These are phyloP conservation scores for Babesia microti DNA, from an alignment of 169 alveolate genomes.

Conservation along the genomic window DNA sequence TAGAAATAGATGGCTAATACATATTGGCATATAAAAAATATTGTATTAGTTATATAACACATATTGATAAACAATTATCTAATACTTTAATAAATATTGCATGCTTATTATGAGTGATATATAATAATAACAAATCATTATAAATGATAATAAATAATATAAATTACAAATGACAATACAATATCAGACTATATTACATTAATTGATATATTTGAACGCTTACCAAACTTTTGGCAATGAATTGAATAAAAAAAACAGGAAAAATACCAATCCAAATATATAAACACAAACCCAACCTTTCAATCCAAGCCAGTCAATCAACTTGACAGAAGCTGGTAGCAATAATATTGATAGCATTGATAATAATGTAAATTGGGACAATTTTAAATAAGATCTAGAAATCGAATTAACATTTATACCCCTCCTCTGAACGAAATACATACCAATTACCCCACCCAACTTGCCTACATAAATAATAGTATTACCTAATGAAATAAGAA, in stretches of 20 bases:
- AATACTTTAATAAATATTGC: too few species aligned
- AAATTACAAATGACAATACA: too few species aligned
- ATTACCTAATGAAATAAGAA: constrained; percentile 13
- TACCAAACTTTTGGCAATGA: constrained; percentile 21
- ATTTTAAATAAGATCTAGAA: constrained; percentile 1
- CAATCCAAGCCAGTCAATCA: neutral
- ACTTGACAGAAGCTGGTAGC: constrained; percentile 6
- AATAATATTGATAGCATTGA: constrained; percentile 7
- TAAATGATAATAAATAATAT: too few species aligned
- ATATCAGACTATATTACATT: neutral
- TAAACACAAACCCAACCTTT: neutral
- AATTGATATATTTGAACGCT: neutral
- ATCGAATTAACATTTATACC: constrained; percentile 2
- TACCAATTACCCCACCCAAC: constrained; percentile 23
- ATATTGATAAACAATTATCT: too few species aligned
- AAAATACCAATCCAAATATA: constrained; percentile 6
- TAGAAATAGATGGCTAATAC: too few species aligned
- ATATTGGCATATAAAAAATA: too few species aligned
- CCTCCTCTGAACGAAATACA: constrained; percentile 7
- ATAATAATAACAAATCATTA: too few species aligned
- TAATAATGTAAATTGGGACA: neutral
- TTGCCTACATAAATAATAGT: too few species aligned
- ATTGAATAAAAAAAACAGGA: constrained; percentile 26
- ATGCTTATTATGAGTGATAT: too few species aligned
- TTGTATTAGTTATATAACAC: too few species aligned